Evolutionary conservation across 2,329 filamentous ascomycete species (phyloP).

Genomic region (Rhinocladiella similis): DNA sequence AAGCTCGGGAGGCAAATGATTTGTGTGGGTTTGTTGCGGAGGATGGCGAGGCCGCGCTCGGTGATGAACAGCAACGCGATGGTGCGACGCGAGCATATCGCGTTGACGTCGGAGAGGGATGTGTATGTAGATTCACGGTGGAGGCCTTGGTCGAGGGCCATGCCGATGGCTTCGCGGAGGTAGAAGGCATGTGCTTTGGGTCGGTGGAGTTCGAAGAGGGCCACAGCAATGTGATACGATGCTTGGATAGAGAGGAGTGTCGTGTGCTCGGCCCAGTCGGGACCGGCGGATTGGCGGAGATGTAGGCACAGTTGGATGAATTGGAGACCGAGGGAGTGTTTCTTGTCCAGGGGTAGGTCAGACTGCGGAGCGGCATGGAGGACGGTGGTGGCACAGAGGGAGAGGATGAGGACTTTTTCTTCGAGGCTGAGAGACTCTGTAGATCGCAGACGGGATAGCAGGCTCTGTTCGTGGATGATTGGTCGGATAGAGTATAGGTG

Average conservation of each 20-base stretch:
- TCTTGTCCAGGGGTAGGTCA: slow-evolving; percentile 27
- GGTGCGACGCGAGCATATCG: slow-evolving; percentile 28
- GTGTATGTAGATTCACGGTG: slow-evolving; percentile 24
- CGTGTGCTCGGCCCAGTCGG: slow-evolving; percentile 27
- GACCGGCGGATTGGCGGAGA: slow-evolving; percentile 14
- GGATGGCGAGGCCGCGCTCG: slow-evolving; percentile 29
- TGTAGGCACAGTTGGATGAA: slow-evolving; percentile 27
- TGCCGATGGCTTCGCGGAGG: slow-evolving; percentile 29
- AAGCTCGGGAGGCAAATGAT: slow-evolving; percentile 25
- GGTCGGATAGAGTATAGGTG: slow-evolving; percentile 30
- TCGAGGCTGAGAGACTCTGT: slow-evolving; percentile 24
- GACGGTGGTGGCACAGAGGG: slow-evolving; percentile 29
- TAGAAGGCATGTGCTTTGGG: slow-evolving; percentile 30
- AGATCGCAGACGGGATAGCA: slow-evolving; percentile 22
- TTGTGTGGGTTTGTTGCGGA: slow-evolving; percentile 29
- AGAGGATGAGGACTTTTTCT: slow-evolving; percentile 29
- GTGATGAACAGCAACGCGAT: slow-evolving; percentile 30
- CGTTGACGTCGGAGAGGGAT: slow-evolving; percentile 23
- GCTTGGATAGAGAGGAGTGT: slow-evolving; percentile 27
- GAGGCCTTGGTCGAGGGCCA: slow-evolving; percentile 28
- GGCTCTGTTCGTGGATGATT: slow-evolving; percentile 27
- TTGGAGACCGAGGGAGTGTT: slow-evolving; percentile 25
- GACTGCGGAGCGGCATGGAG: slow-evolving; percentile 28
- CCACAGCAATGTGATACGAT: slow-evolving; percentile 28
- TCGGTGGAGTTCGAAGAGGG: slow-evolving; percentile 30